Conservation (phyloP, 75 land plant species). For the Adiantum capillusveneris region DNA sequence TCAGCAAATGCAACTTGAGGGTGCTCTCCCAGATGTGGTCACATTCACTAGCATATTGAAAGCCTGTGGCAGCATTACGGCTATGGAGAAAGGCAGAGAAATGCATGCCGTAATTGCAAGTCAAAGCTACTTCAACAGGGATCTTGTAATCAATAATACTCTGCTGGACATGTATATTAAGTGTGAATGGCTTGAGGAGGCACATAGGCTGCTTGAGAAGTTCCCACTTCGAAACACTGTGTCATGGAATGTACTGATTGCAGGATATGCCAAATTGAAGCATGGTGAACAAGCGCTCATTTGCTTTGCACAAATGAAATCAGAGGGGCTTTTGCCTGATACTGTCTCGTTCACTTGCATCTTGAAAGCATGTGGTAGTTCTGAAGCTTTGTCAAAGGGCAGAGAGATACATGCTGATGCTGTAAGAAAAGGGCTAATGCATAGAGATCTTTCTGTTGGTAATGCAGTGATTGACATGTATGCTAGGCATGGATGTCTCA, state of each 20-base stretch:
- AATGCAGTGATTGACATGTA: constrained; percentile 57
- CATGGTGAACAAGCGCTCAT: constrained; percentile 5
- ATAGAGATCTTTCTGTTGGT: constrained; percentile 47
- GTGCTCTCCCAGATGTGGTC: constrained; percentile 5
- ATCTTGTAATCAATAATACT: constrained; percentile 10
- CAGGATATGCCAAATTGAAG: constrained; percentile 18
- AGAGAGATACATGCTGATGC: constrained; percentile 43
- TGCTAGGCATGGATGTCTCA: constrained; percentile 46
- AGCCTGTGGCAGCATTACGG: constrained; percentile 9
- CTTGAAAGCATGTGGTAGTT: constrained; percentile 32
- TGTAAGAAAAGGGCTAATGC: constrained; percentile 33
- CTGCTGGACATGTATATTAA: constrained; percentile 13
- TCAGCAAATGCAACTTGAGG: background rate
- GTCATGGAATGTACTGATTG: constrained; percentile 20
- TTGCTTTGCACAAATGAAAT: constrained; percentile 9
- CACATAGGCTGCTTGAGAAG: constrained; percentile 8
- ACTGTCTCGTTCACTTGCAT: constrained; percentile 8
- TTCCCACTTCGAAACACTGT: constrained; percentile 10
- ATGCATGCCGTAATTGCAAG: constrained; percentile 10
- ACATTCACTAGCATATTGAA: constrained; percentile 13
- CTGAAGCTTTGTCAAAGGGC: constrained; percentile 38
- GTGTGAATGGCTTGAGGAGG: constrained; percentile 10
- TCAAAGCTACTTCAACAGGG: background rate
- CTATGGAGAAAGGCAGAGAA: constrained; percentile 24
- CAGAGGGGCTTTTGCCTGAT: constrained; percentile 8